These are phyloP conservation scores for Mucor mucedo DNA, from an alignment of 371 early-diverging fungal genomes.

Conservation along the genomic window DNA sequence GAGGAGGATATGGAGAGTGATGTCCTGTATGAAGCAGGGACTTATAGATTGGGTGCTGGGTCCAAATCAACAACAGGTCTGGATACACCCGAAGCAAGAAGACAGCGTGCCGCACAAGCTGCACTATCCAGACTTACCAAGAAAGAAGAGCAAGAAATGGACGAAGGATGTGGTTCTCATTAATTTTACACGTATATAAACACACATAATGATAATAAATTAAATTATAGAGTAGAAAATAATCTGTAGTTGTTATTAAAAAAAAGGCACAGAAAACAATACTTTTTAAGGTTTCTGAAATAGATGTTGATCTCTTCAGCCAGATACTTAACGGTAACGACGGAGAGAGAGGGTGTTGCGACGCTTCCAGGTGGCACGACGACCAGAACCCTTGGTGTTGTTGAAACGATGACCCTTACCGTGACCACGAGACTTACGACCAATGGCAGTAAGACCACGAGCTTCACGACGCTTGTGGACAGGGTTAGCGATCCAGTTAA, in stretches of 20 bases:
- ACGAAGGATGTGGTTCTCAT: slow-evolving; percentile 53
- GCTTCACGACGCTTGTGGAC: slow-evolving; percentile 99
- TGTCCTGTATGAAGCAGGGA: slow-evolving; percentile 35
- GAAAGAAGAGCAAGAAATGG: slow-evolving; percentile 56
- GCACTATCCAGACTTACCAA: slow-evolving; percentile 50
- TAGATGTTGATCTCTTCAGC: slow-evolving; percentile 23
- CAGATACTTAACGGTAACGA: slow-evolving; percentile 77
- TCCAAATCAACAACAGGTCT: background rate
- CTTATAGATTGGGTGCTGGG: slow-evolving; percentile 39
- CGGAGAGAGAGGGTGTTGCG: slow-evolving; percentile 83
- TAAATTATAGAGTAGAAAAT: background rate
- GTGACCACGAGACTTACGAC: slow-evolving; percentile 97
- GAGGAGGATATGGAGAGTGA: slow-evolving; percentile 22
- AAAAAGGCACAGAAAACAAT: background rate
- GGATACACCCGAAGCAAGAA: slow-evolving; percentile 24
- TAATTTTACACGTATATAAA: background rate
- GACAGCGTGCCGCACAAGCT: slow-evolving; percentile 44
- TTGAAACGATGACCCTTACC: slow-evolving; percentile 98
- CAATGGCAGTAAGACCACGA: slow-evolving; percentile 97
- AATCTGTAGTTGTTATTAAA: background rate
- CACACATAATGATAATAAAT: background rate
- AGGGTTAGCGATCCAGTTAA: slow-evolving; percentile 98
- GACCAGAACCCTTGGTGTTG: slow-evolving; percentile 98
- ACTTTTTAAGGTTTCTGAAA: background rate
- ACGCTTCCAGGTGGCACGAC: slow-evolving; percentile 76